Conservation (phyloP, 2,329 filamentous ascomycete genomes). For the Setomelanomma holmii region DNA sequence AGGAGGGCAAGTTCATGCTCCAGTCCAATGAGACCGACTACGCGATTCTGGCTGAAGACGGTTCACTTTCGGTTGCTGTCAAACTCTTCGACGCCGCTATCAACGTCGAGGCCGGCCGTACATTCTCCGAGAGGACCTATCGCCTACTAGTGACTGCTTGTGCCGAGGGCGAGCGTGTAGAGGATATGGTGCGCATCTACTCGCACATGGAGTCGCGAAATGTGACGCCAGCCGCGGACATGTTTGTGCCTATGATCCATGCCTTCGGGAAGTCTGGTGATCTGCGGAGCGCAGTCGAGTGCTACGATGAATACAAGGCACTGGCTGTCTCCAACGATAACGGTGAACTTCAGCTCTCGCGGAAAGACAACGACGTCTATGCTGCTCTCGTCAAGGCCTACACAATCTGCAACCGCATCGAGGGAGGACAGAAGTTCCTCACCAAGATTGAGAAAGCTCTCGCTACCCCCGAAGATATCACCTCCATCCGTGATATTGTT, state of each 20-base stretch:
- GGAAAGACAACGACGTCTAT: conserved; percentile 85
- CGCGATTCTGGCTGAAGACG: conserved; percentile 84
- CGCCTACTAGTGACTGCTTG: conserved; percentile 86
- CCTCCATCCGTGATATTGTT: conserved; percentile 73
- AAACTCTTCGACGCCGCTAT: conserved; percentile 84
- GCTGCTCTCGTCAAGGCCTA: conserved; percentile 92
- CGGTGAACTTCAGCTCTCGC: conserved; percentile 71
- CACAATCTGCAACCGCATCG: conserved; percentile 77
- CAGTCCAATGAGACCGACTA: conserved; percentile 86
- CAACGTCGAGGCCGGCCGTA: conserved; percentile 63
- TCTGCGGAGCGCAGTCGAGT: conserved; percentile 85
- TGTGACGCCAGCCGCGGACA: conserved; percentile 76
- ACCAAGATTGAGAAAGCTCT: conserved; percentile 73
- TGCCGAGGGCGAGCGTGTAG: conserved; percentile 78
- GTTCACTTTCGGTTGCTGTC: conserved; percentile 83
- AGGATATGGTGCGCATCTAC: conserved; percentile 90
- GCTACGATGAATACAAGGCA: conserved; percentile 92
- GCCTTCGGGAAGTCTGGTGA: conserved; percentile 85
- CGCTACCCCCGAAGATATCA: conserved; percentile 58
- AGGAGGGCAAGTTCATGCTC: conserved; percentile 85
- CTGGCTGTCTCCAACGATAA: conserved; percentile 85
- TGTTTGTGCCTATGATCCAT: conserved; percentile 94
- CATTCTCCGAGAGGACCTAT: conserved; percentile 83
- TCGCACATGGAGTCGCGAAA: conserved; percentile 86
- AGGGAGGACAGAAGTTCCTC: conserved; percentile 85